Base-by-base conservation (phyloP, 1,284 basidiomycete genomes). In the Trametes polyzona region DNA sequence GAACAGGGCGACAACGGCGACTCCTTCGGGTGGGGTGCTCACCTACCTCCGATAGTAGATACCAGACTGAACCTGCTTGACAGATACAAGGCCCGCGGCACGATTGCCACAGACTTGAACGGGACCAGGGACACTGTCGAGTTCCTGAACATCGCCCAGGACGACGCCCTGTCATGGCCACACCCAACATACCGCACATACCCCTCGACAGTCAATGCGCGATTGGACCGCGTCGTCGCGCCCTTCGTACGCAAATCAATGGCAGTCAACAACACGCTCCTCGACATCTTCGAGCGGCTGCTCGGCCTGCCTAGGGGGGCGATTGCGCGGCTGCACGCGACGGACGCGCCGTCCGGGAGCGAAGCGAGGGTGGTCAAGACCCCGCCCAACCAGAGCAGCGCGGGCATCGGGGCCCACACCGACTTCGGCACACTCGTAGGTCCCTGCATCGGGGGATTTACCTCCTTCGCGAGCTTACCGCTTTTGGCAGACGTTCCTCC, bases 101-200 rank as follows among this genome's bases (percentile, higher is more conserved):
- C 80, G 1, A 84, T 81, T 57, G 84, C 83, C 14, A 81, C 85
- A 3, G 84, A 90, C 64, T 80, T 82, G n/a, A 76, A 75, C n/a
- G 87, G 87, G 36, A 67, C 70, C 32, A 59, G 69, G 9, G 87
- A 89, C 68, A 81, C 79, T 0, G 78, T 80, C 12, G 86, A 89
- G 64, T 88, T 87, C 70, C 73, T 89, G 59, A 88, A 89, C 63
- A 70, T 89, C 21, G 73, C 87, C 0, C 85, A 86, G 65, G 86
- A 90, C 65, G 87, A 90, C 59, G 83, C 76, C 0, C 66, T 88
- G 0, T 77, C 83, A 0, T 88, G 77, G 72, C 86, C 86, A 0
- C 59, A 71, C 1, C 71, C 77, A 24, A 76, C 74, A 9, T 78
- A 81, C 33, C 79, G 86, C 21, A 73, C 74, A 0, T 89, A 88